phyloP scores from a whole-genome alignment of 2,329 filamentous ascomycete species.

The Nothophaeocryptopus gaeumannii region DNA sequence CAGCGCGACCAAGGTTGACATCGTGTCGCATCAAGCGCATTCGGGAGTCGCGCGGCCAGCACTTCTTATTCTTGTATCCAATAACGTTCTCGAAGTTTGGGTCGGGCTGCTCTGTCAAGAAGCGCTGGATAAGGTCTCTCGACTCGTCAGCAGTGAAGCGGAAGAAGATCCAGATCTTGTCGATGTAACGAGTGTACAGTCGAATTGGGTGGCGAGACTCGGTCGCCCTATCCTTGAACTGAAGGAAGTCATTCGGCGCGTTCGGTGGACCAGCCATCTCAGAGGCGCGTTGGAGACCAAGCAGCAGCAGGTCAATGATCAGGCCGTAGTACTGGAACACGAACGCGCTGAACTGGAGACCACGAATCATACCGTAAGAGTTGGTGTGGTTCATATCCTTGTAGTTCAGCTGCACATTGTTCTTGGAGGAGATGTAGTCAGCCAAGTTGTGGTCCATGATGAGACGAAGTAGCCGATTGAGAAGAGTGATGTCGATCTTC shows the following conservation, averaged over 20 bases:
- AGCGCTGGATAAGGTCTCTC: constrained; percentile 91
- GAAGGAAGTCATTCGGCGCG: constrained; percentile 93
- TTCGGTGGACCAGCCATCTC: constrained; percentile 94
- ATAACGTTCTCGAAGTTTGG: constrained; percentile 99
- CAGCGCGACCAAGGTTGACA: constrained; percentile 93
- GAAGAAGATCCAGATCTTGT: constrained; percentile 98
- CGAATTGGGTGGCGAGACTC: constrained; percentile 93
- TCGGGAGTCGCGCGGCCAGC: constrained; percentile 94
- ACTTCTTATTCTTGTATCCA: constrained; percentile 98
- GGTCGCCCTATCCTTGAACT: constrained; percentile 89
- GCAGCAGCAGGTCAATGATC: constrained; percentile 85
- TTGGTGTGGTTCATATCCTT: constrained; percentile 99
- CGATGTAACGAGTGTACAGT: constrained; percentile 95
- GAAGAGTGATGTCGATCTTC: constrained; percentile 93
- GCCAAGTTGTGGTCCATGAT: constrained; percentile 99
- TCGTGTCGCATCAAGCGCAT: constrained; percentile 99
- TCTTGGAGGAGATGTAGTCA: constrained; percentile 98
- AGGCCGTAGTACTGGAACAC: constrained; percentile 99
- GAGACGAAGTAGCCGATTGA: constrained; percentile 86
- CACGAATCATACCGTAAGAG: constrained; percentile 96
- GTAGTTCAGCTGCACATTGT: constrained; percentile 98
- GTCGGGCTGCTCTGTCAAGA: constrained; percentile 96
- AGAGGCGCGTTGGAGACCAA: constrained; percentile 92
- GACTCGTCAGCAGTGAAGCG: constrained; percentile 93
- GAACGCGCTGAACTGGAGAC: constrained; percentile 95